Base-by-base conservation (phyloP, 768 basidiomycete species). In the Mycena chlorophos region DNA sequence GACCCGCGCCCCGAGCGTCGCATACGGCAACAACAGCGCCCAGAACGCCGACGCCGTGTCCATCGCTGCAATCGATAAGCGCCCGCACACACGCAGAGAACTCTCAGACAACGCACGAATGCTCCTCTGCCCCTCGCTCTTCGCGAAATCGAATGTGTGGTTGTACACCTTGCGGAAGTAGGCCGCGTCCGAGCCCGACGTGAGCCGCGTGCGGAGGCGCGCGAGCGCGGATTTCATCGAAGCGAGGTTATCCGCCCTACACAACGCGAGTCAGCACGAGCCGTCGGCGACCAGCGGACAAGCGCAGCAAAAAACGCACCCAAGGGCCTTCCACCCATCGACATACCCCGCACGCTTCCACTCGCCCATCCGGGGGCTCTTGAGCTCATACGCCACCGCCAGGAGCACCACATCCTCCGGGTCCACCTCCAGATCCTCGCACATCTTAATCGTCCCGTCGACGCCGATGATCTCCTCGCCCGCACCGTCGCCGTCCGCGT, bases 331-430 rank as follows among this genome's bases (percentile, higher is more conserved):
- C 91, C 92, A 93, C 1, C 91, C 92, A 0, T 90, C 88, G 30
- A 83, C 63, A 91, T 91, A 95, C 0, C 84, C 86, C 56, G 81
- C 73, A 60, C 74, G 78, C 28, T 75, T 77, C 86, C 91, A 96
- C 54, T 80, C 76, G 1, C 89, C 91, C 49, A 95, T 74, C 56
- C 73, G 64, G 0, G 87, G 88, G 4, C 89, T 89, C 65, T 88
- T 86, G 23, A 93, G 79, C 63, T 93, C 89, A 63, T 79, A 91
- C 8, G 92, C 93, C 37, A 96, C 74, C 4, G 88, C 84, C 39
- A 95, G 80, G 49, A 95, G 74, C 6, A 92, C 89, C 22, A 90
- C 86, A 63, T 94, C 89, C 59, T 91, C 90, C 1, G 87, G 88
- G 62, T 89, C 75, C 16, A 90, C 84, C 1, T 66, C 72, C 1